Evolutionary conservation across 352 stramenopile genomes (phyloP), one percentile per base, ranked within the genome.

Genomic region (Pythium dissimile): DNA sequence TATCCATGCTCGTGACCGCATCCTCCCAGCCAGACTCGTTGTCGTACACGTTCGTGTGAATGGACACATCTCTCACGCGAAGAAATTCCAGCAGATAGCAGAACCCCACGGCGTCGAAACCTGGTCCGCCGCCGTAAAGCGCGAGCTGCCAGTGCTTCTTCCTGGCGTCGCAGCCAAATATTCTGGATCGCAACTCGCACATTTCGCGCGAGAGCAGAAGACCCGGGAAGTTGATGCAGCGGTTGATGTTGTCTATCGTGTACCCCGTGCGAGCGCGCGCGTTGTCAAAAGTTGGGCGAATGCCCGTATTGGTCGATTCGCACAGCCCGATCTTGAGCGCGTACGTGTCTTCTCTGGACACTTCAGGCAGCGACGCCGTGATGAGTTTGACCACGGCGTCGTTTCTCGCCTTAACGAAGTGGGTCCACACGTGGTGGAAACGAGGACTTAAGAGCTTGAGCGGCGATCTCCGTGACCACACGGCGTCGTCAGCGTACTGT

Each of bases 211-310:
- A 80, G 18, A 89, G 53, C 16, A 89, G 63, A 34, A 88, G 43
- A 47, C 71, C 79, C 9, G 80, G 77, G 50, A 89, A 62, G 24
- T 89, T 89, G 24, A 73, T 66, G n/a, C 75, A 85, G 20, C 80
- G 77, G 28, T 89, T 87, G 57, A 89, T 83, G 53, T 89, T 89
- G 53, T 66, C 63, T 38, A 73, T 59, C 18, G 81, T 84, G 66
- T 89, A 89, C 27, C 80, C 80, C 10, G 77, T 82, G 1, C 80
- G 73, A 41, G 80, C 80, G 10, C 74, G 55, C 13, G 56, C 47
- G 37, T 86, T 86, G 39, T 74, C 67, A 41, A 89, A 89, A 16
- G 77, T 88, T 32, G 80, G 80, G 37, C 80, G 73, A 30, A 80
- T 59, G 21, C 80, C 77, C 9, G 65, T 89, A 32, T 88, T 89